A percentile compares a stretch with the other conserved stretches of the same genome.
phyloP scores from a whole-genome alignment of 768 basidiomycete species.

The Coprinopsis sp. region DNA sequence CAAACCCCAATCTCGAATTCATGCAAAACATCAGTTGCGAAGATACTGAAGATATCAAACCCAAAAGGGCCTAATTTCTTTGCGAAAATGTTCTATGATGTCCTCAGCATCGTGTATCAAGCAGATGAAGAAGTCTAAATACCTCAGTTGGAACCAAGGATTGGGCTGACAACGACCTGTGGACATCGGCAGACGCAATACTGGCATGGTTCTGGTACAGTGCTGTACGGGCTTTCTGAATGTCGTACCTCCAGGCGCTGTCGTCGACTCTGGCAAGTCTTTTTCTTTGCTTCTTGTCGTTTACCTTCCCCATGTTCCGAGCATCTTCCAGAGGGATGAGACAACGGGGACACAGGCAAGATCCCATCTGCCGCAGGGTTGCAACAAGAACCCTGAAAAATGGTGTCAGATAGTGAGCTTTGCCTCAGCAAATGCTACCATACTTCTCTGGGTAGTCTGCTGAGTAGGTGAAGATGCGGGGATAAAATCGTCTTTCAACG shows the following conservation, averaged over 20 bases:
- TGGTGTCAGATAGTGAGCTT: neutral
- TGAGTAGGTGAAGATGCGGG: constrained; percentile 11
- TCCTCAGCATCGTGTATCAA: neutral
- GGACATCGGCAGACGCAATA: neutral
- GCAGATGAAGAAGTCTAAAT: neutral
- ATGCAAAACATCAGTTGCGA: constrained; percentile 30
- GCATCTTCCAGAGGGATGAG: constrained; percentile 22
- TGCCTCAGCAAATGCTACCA: neutral
- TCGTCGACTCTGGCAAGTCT: neutral
- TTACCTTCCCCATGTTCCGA: constrained; percentile 22
- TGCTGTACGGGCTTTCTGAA: neutral
- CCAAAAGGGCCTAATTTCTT: constrained; percentile 10
- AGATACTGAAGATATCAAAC: constrained; percentile 21
- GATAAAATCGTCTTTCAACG: constrained; percentile 1
- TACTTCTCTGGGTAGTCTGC: constrained; percentile 12
- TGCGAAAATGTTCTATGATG: constrained; percentile 29
- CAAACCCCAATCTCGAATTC: constrained; percentile 36
- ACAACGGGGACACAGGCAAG: constrained; percentile 33
- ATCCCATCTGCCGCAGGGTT: constrained; percentile 29
- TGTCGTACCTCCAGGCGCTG: too few species aligned
- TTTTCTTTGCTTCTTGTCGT: neutral
- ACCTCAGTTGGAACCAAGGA: neutral
- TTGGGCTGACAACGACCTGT: neutral
- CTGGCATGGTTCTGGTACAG: neutral
- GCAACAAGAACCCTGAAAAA: constrained; percentile 25